A percentile compares a stretch with the other conserved stretches of the same genome.
phyloP scores from a whole-genome alignment of 129 eudicot genomes.

The Artemisia annua region DNA sequence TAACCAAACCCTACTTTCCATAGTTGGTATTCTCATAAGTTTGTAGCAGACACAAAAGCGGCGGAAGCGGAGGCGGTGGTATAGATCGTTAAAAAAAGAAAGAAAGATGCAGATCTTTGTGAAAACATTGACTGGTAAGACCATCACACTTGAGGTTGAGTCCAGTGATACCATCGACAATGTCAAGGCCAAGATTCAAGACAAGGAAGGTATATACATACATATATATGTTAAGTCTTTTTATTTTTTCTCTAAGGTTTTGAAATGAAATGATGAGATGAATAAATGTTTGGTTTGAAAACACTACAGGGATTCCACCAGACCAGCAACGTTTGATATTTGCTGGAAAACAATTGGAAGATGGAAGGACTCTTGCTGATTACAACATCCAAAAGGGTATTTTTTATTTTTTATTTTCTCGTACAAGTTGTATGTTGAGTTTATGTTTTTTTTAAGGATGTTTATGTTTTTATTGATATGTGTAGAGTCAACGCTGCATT shows the following conservation, averaged over 20 bases:
- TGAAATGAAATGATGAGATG: too few relatives aligned
- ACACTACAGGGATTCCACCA: constrained; percentile 71
- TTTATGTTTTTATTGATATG: background rate
- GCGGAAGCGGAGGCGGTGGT: background rate
- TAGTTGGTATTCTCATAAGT: background rate
- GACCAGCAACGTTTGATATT: constrained; percentile 60
- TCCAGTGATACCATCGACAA: constrained; percentile 63
- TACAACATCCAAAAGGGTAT: constrained; percentile 64
- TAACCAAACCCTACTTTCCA: background rate
- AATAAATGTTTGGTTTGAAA: background rate
- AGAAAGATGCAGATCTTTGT: constrained; percentile 69
- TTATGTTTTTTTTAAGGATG: background rate
- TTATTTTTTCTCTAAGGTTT: too few relatives aligned
- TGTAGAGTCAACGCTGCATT: constrained; percentile 62
- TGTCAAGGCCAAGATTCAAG: constrained; percentile 65
- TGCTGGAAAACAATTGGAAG: constrained; percentile 64
- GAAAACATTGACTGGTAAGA: constrained; percentile 68
- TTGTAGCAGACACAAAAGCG: constrained; percentile 5
- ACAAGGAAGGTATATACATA: constrained; percentile 53
- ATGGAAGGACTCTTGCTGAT: constrained; percentile 68
- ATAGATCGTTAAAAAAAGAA: too few relatives aligned
- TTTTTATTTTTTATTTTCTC: background rate
- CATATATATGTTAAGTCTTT: background rate
- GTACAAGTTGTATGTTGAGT: background rate
- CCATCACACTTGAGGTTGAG: constrained; percentile 71